Base-by-base conservation (phyloP, 2,329 filamentous ascomycete genomes). In the Rachicladosporium sp. region DNA sequence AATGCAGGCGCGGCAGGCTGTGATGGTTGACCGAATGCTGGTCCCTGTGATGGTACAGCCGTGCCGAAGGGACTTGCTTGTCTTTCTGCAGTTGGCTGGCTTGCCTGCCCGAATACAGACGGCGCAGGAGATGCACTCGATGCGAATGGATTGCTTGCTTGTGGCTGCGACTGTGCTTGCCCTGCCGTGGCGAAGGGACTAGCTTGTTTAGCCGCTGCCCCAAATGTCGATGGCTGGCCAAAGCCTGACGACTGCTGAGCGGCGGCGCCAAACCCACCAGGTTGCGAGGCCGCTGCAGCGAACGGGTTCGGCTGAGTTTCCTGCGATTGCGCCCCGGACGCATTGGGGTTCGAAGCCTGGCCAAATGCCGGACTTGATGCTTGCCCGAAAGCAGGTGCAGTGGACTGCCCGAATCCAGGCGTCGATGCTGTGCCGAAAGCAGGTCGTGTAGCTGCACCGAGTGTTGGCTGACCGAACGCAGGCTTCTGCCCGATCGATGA, bases 91-190 rank as follows among this genome's bases (percentile, higher is more conserved):
- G 47, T 41, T 31, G 43, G 46, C 35, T 52, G 49, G 10, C 43
- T 41, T 13, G 65, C 56, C 41, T 67, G 57, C 10, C 63, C 64
- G 46, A 70, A 69, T 2, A 61, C 53, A 36, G 50, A 55, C 12
- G 42, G 49, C 38, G 32, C 30, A 27, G 10, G 40, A 33, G 23
- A 19, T 21, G n/a, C 38, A 19, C 15, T 19, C 38, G 34, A 41
- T 36, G 8, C 34, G 34, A n/a, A 32, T 41, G 4, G 33, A 10
- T 29, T 33, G 34, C 19, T 35, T 19, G 15, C 15, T 19, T 19
- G 15, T 19, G 15, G 15, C 23, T 13, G 37, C 34, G 36, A 35
- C 8, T 36, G n/a, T n/a, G 36, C 31, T 30, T 29, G 15, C 21
- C 35, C 29, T 4, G 39, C 23, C 10, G 40, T 31, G 13, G 35